Conservation (phyloP, 1,284 basidiomycete species). For the Hemileia vastatrix region DNA sequence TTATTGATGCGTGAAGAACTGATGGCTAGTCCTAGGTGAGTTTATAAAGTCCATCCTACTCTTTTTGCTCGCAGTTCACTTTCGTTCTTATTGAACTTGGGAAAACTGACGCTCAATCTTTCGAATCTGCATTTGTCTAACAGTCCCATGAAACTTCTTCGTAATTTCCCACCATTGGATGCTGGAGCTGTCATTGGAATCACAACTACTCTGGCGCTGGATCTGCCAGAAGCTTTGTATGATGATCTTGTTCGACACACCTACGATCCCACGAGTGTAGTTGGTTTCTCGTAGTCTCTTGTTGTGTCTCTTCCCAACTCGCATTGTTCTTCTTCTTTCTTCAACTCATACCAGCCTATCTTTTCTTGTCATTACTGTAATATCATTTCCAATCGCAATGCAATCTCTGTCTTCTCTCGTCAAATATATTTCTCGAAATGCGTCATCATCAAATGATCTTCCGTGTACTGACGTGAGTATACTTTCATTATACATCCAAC, state of each 20-base stretch:
- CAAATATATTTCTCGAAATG: too few relatives aligned
- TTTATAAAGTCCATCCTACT: constrained; percentile 17
- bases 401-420: too few relatives aligned
- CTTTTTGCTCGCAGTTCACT: background rate
- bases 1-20: constrained; percentile 78
- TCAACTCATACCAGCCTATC: background rate
- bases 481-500: too few relatives aligned
- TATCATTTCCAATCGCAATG: too few relatives aligned
- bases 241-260: constrained; percentile 32
- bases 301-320: background rate
- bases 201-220: constrained; percentile 83
- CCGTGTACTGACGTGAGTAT: too few relatives aligned
- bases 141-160: constrained; percentile 85
- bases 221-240: constrained; percentile 72
- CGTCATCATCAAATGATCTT: too few relatives aligned
- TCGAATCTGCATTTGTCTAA: background rate
- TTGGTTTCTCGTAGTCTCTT: background rate
- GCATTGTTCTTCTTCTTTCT: background rate
- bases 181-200: constrained; percentile 78
- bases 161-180: constrained; percentile 85
- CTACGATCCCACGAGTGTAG: constrained; percentile 5
- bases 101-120: background rate
- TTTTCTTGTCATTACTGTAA: background rate
- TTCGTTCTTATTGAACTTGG: background rate
- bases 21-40: constrained; percentile 69